Evolutionary conservation across 352 stramenopile genomes (phyloP).

Genomic region (Pythium scleroteichum): DNA sequence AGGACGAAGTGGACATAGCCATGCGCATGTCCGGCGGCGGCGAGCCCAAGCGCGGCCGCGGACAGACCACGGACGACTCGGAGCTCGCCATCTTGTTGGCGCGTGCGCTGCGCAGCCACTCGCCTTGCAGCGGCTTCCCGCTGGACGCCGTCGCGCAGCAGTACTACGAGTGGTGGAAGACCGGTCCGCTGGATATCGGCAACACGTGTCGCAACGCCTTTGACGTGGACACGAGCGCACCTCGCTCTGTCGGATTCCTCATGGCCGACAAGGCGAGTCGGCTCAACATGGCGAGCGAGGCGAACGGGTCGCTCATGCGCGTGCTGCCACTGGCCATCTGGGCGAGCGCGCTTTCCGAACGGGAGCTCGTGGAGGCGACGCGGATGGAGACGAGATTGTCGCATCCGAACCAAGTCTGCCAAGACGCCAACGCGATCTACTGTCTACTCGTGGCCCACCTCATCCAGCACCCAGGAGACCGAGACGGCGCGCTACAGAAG

Average conservation of each 20-base stretch:
- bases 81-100: constrained; percentile 55
- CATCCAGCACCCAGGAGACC: constrained; percentile 38
- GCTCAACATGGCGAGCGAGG: constrained; percentile 37
- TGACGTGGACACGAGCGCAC: constrained; percentile 13
- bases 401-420: constrained; percentile 51
- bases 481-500: constrained; percentile 33
- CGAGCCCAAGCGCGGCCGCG: constrained; percentile 36
- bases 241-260: constrained; percentile 11
- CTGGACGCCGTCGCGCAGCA: constrained; percentile 39
- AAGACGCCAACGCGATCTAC: constrained; percentile 65
- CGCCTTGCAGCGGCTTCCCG: constrained; percentile 34
- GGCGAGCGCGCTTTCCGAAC: constrained; percentile 25
- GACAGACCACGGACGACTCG: constrained; percentile 68
- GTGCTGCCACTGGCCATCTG: constrained; percentile 49
- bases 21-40: constrained; percentile 60
- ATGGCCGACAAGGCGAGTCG: constrained; percentile 34
- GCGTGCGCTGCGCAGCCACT: constrained; percentile 32
- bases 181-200: constrained; percentile 52
- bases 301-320: constrained; percentile 61
- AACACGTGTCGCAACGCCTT: constrained; percentile 53
- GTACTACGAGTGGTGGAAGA: constrained; percentile 40
- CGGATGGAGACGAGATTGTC: constrained; percentile 47
- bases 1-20: constrained; percentile 26
- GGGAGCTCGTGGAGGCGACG: constrained; percentile 34
- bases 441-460: constrained; percentile 51